Conservation (phyloP, 306 rosid species). For the Alnus glutinosa region DNA sequence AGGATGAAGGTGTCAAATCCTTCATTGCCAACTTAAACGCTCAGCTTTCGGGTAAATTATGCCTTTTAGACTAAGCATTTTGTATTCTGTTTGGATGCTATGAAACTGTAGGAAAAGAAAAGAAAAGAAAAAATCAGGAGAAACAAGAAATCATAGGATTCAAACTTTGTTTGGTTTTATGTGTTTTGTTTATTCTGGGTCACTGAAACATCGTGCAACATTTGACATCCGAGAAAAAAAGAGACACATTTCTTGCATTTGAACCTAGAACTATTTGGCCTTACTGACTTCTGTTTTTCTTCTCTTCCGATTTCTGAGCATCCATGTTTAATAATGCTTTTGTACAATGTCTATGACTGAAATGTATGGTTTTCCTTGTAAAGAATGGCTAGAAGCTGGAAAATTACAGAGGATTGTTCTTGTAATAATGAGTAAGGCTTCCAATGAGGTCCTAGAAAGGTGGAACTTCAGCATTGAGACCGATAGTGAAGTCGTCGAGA, state of each 20-base stretch:
- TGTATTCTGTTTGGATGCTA: background rate
- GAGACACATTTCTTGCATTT: background rate
- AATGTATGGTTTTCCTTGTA: conserved; percentile 19
- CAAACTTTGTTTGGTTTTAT: background rate
- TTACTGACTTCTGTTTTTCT: background rate
- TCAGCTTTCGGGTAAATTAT: conserved; percentile 76
- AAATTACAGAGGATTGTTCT: conserved; percentile 92
- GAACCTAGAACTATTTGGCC: background rate
- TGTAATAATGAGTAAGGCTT: conserved; percentile 75
- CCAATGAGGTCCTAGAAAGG: conserved; percentile 88
- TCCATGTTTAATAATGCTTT: background rate
- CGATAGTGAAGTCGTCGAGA: conserved; percentile 76
- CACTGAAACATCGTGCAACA: background rate
- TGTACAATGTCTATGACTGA: background rate
- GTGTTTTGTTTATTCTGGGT: background rate
- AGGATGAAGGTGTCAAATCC: conserved; percentile 87
- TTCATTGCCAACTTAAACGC: conserved; percentile 70
- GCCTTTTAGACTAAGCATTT: background rate
- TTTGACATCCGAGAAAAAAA: too few relatives aligned
- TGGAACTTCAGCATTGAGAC: conserved; percentile 99
- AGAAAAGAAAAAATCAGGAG: background rate
- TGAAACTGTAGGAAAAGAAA: background rate
- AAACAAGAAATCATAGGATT: background rate
- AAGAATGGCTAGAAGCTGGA: conserved; percentile 99
- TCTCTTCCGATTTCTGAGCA: background rate